A percentile compares a stretch with the other conserved stretches of the same genome.
phyloP scores from a whole-genome alignment of 306 rosid species.

The Malus domestica region DNA sequence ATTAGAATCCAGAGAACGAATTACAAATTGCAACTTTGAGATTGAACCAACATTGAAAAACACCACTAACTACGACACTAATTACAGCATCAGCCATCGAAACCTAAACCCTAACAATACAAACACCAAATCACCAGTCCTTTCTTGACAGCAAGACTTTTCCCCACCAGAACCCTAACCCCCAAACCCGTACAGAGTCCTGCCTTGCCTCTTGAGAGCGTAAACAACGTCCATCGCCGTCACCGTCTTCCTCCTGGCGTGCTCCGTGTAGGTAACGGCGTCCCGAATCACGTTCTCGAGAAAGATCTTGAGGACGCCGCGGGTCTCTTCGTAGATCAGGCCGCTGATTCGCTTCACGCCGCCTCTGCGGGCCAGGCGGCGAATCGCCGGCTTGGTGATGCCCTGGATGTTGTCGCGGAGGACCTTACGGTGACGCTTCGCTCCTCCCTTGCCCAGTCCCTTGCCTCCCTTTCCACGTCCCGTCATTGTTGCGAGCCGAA shows the following conservation, averaged over 20 bases:
- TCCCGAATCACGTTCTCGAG: conserved; percentile 66
- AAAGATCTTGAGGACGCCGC: neutral
- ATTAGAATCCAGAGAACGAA: neutral
- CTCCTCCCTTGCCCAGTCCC: conserved; percentile 73
- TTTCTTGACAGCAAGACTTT: conserved; percentile 70
- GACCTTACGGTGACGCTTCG: conserved; percentile 66
- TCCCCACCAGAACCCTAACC: conserved; percentile 30
- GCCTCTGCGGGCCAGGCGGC: neutral
- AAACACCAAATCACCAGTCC: neutral
- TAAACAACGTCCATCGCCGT: neutral
- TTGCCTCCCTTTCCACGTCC: conserved; percentile 74
- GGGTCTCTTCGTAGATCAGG: conserved; percentile 28
- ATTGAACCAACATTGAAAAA: neutral
- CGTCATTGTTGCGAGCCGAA: conserved; percentile 26
- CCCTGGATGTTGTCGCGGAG: conserved; percentile 39
- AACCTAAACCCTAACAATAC: neutral
- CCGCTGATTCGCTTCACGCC: conserved; percentile 13
- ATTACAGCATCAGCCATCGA: neutral
- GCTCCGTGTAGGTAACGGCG: neutral
- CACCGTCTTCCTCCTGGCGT: neutral
- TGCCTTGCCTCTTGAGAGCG: neutral
- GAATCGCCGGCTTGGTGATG: neutral
- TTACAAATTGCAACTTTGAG: neutral
- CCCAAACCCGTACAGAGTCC: conserved; percentile 16
- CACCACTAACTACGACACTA: neutral